Base-by-base conservation (phyloP, 1,284 basidiomycete genomes). In the Leccinum subrobustum region DNA sequence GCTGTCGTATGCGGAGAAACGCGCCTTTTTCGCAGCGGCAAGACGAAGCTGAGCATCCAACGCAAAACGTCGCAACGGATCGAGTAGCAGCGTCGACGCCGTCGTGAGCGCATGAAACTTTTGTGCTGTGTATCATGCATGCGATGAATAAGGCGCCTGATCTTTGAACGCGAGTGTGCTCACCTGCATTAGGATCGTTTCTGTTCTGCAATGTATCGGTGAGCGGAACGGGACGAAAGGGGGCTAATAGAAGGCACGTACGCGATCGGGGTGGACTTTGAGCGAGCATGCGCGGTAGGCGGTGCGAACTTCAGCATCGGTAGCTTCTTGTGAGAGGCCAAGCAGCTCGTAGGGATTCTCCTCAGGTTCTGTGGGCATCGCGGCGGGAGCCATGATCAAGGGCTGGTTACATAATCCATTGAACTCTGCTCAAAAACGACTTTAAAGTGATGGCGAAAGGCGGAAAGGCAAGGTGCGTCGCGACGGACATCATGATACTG, bases 41-140 rank as follows among this genome's bases (percentile, higher is more conserved):
- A 89, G 76, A 57, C 91, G 87, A 8, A 92, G 77, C 70, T 91
- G 90, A 1, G 89, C 89, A 69, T 95, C 92, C 44, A 96, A 78
- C 3, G 88, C 91, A n/a, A 92, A 82, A 23, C 94, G 87, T 56
- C 92, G 87, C 6, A 90, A 78, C 0, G 91, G 91, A 68, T 96
- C 92, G 60, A 92, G 86, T 3, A 98, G 81, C 18, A 95, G 83
- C 66, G 94, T 91, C 65, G 93, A 91, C 0, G 95, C 90, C 60
- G 91, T 83, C 56, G 91, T 93, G 58, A 98, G 85, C 63, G 91
- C 87, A 72, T 96, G 92, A 73, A 97, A 97, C 72, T 92, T 92
- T 58, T 86, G 82, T 3, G 91, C 92, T 18, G 18, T 44, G 57
- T 55, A 54, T 55, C n/a, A 31, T 50, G 29, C 23, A 18, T 57